phyloP scores from a whole-genome alignment of 345 rosid genomes.

The Brassica juncea region DNA sequence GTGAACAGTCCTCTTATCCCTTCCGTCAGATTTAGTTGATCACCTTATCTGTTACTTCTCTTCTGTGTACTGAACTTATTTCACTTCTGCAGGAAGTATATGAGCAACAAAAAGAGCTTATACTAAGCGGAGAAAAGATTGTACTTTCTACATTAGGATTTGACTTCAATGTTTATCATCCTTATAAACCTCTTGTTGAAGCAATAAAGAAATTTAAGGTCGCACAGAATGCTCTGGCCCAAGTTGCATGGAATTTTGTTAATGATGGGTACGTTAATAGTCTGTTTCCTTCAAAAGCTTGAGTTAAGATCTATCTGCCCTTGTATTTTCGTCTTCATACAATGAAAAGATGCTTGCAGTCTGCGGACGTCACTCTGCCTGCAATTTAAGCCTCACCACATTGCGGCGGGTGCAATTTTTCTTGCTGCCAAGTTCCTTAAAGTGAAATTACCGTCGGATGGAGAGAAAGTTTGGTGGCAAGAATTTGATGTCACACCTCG shows the following conservation, averaged over 20 bases:
- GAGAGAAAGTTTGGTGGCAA: constrained; percentile 99
- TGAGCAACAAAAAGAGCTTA: constrained; percentile 93
- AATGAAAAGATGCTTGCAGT: constrained; percentile 81
- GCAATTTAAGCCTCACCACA: constrained; percentile 99
- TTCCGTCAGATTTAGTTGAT: constrained; percentile 10
- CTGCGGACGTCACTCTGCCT: constrained; percentile 99
- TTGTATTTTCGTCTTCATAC: constrained; percentile 54
- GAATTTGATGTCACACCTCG: constrained; percentile 98
- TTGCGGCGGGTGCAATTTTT: constrained; percentile 99
- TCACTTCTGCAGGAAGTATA: constrained; percentile 74
- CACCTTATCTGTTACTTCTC: neutral
- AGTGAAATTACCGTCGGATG: constrained; percentile 98
- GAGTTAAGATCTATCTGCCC: constrained; percentile 46
- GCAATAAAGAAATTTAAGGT: constrained; percentile 97
- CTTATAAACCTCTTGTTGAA: constrained; percentile 96
- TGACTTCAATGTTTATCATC: constrained; percentile 91
- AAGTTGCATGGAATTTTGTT: constrained; percentile 99
- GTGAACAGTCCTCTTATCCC: neutral
- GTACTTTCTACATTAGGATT: constrained; percentile 90
- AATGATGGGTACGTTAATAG: constrained; percentile 89
- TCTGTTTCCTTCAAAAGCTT: constrained; percentile 40
- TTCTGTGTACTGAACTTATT: constrained; percentile 26
- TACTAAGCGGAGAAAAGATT: constrained; percentile 83
- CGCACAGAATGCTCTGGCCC: constrained; percentile 95
- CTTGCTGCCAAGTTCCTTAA: constrained; percentile 98